Base-by-base conservation (phyloP, 176 grass and related monocot genomes). In the Carex kokanica region DNA sequence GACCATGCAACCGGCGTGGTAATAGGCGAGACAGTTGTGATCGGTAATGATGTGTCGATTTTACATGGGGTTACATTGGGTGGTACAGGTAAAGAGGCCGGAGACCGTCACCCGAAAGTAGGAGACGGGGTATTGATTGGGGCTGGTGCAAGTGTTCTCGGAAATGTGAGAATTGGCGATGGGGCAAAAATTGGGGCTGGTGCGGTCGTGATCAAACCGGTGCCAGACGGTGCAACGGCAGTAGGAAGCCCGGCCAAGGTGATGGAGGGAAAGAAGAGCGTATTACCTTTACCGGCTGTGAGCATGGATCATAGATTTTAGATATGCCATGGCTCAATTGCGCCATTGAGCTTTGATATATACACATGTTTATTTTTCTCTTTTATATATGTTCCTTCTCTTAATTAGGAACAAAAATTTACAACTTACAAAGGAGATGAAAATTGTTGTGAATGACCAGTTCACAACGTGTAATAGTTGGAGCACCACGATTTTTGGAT, bases 1-100 rank as follows among this genome's bases (percentile, higher is more conserved):
- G 96, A 99, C 93, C 96, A 99, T 84, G 96, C 96, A 6, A 99
- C 96, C 0, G 96, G 93, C 7, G 56, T 99, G 64, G 93, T 99
- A 58, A 90, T 99, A 82, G 96, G 93, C 1, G 96, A 99, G 88
- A 95, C 96, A 16, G 96, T 93, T 20, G 89, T 93, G 23, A 70
- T 99, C 1, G 91, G 93, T 1, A 29, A 93, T 79, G 84, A 93
- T 64, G 92, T 94, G 5, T 93, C 96, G 9, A 89, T 98, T 23
- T 87, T 99, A 6, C 96, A 99, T 79, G 89, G 67, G 29, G 91
- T 99, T 2, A 99, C 93, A 0, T 84, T 99, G 1, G 96, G 96
- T 0, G 96, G 96, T 18, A 99, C 96, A 0, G 91, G 93, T 10
- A 99, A 99, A 90, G 83, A 79, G 52, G 67, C 78, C 27, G 96